phyloP scores from a whole-genome alignment of 495 filamentous ascomycete species.

The Penicillium turbatum region DNA sequence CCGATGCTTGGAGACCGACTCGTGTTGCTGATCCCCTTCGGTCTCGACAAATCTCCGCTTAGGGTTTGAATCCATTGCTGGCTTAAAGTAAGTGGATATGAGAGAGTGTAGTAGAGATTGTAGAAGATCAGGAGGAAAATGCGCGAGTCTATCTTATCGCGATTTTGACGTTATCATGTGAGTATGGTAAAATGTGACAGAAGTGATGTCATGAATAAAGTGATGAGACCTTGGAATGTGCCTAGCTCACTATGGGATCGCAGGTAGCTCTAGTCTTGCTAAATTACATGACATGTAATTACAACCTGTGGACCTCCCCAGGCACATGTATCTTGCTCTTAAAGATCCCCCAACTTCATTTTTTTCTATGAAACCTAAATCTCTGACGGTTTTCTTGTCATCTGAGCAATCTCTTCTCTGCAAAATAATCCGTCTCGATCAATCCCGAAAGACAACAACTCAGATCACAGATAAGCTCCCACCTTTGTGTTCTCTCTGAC shows the following conservation, averaged over 20 bases:
- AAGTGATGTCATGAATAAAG: background rate
- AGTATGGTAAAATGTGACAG: background rate
- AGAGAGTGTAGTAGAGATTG: background rate
- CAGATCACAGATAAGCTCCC: background rate
- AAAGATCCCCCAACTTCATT: background rate
- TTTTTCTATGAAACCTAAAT: background rate
- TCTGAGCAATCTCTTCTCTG: no score
- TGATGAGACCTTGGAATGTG: background rate
- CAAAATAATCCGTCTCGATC: no score
- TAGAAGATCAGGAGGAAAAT: background rate
- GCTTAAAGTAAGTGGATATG: background rate
- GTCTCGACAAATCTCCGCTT: conserved; percentile 18
- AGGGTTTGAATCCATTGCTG: conserved; percentile 11
- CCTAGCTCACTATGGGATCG: background rate
- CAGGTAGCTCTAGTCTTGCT: background rate
- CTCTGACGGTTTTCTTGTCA: no score
- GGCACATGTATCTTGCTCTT: background rate
- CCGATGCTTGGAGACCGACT: conserved; percentile 12
- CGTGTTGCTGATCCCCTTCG: background rate
- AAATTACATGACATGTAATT: background rate
- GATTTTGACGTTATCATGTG: background rate
- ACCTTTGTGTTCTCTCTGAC: background rate
- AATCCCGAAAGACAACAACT: background rate
- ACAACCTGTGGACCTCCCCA: background rate
- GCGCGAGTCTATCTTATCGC: conserved; percentile 1